Base-by-base conservation (phyloP, 1,284 basidiomycete species). In the Chalciporus sp. region DNA sequence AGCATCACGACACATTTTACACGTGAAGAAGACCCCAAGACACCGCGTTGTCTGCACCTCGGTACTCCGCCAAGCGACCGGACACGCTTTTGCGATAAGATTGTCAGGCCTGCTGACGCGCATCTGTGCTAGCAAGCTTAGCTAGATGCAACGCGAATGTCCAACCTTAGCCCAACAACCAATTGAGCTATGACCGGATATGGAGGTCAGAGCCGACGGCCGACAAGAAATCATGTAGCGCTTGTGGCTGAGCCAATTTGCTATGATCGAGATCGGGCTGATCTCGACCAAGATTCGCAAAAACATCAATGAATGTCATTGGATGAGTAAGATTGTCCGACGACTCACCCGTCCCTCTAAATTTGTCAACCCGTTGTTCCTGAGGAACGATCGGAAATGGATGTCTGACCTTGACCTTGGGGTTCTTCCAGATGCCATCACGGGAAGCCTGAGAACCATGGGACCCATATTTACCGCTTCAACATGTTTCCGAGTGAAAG, bases 1-100 rank as follows among this genome's bases (percentile, higher is more conserved):
- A 49, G 45, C 47, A 62, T 67, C 65, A 72, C 67, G 59, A 68
- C 61, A 70, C 68, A 60, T 61, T 59, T 48, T 64, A 63, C 67
- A 63, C 66, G 65, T 57, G 69, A 54, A 45, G 53, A 53, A 52
- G 48, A 53, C 58, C 59, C 68, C 63, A 61, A 49, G 70, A 60
- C 67, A 71, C 67, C 67, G 57, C 45, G 56, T 60, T 59, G 49
- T 49, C 59, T 43, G 48, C 42, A 58, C 55, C 47, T 53, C 61
- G 62, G 66, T 53, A 57, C 55, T 46, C 56, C 54, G 55, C 56
- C 55, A 67, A 58, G 17, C 51, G 48, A 56, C 57, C 57, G 64
- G 50, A 45, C 29, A 53, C 45, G 37, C 47, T 23, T 52, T 55
- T 51, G 44, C 67, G 59, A 65, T 63, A 63, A 67, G 64, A 66